Evolutionary conservation across 1,139 yeast species (phyloP).

Genomic region (Pneumocystis murina): DNA sequence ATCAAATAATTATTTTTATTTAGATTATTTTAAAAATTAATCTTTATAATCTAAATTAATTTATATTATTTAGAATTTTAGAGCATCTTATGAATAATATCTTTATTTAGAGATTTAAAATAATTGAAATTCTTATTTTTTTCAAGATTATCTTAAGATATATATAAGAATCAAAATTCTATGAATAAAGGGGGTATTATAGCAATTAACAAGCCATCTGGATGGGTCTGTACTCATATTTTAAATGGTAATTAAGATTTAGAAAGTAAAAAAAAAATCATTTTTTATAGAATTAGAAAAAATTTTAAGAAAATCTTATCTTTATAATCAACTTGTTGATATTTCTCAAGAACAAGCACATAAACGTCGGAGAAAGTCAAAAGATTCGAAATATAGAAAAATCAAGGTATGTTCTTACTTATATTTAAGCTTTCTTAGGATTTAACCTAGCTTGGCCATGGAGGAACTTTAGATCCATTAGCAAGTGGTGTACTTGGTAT

Average conservation of each 20-base stretch:
- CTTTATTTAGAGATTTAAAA: background rate
- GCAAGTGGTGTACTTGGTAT: conserved; percentile 67
- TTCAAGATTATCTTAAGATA: background rate
- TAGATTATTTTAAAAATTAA: no score
- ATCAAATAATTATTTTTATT: no score
- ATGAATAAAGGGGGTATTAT: background rate
- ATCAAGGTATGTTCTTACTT: background rate
- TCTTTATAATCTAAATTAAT: no score
- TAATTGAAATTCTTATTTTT: background rate
- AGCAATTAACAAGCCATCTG: conserved; percentile 2
- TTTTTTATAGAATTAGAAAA: background rate
- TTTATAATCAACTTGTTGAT: background rate
- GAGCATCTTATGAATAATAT: background rate
- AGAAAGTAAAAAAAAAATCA: background rate
- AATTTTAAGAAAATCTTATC: background rate
- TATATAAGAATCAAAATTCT: background rate
- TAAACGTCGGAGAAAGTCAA: background rate
- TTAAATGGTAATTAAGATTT: background rate
- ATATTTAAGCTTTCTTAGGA: background rate
- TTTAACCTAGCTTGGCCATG: conserved; percentile 65
- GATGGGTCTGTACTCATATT: background rate
- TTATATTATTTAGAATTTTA: background rate
- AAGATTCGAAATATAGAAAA: background rate
- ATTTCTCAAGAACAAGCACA: background rate
- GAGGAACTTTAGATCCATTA: conserved; percentile 90